phyloP scores from a whole-genome alignment of 306 rosid species.

The Cicer judaicum region DNA sequence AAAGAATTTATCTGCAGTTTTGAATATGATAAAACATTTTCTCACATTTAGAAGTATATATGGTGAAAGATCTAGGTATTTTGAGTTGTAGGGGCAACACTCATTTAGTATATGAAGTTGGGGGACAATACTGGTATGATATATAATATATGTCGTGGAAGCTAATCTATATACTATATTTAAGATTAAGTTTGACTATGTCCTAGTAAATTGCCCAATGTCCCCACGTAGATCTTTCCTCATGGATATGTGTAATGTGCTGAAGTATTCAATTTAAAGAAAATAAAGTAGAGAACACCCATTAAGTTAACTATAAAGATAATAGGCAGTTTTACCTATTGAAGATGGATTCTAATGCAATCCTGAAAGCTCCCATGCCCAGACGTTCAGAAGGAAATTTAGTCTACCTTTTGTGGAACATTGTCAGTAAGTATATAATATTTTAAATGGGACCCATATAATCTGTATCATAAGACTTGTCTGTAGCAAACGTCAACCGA shows the following conservation, averaged over 20 bases:
- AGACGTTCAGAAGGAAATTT: conserved; percentile 92
- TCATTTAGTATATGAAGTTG: not conserved
- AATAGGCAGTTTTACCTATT: conserved; percentile 59
- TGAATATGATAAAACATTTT: conserved; percentile 24
- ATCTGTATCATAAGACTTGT: conserved; percentile 37
- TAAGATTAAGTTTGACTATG: not conserved
- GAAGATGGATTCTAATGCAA: conserved; percentile 88
- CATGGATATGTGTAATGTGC: not conserved
- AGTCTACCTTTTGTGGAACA: conserved; percentile 69
- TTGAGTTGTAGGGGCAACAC: not conserved
- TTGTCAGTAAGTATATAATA: conserved; percentile 54
- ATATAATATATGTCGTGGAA: not conserved
- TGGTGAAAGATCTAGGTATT: not conserved
- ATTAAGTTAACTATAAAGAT: conserved; percentile 10
- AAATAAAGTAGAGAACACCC: conserved; percentile 24
- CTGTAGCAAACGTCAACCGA: conserved; percentile 48
- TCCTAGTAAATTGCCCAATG: not conserved
- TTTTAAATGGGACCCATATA: conserved; percentile 36
- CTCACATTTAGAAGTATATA: not conserved
- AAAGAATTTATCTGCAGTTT: conserved; percentile 23
- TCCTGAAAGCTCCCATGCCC: conserved; percentile 98
- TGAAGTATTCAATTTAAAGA: conserved; percentile 1
- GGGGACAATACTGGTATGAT: not conserved
- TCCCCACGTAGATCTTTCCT: not conserved
- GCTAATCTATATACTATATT: not conserved